Base-by-base conservation (phyloP, 495 filamentous ascomycete genomes). In the Xylaria scruposa region DNA sequence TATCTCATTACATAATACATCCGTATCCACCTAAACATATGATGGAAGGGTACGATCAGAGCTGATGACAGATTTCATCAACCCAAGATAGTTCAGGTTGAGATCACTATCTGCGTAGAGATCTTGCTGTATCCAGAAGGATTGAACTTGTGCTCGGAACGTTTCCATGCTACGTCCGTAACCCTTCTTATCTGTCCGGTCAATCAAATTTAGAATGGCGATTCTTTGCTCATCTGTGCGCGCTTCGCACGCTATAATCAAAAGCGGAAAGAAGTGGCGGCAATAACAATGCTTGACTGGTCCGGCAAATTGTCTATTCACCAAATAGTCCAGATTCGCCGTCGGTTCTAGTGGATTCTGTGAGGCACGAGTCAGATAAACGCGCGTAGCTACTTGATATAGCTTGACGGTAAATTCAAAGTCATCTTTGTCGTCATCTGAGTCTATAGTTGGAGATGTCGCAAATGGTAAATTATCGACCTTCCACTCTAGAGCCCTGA, bases 201-300 rank as follows among this genome's bases (percentile, higher is more conserved):
- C 73, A 33, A 77, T 75, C 53, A 77, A 47, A 70, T 66, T 70
- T 9, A 79, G 51, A 42, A 78, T 74, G 21, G 65, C 68, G 15
- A 47, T 47, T 54, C 76, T 73, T 58, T 72, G 74, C 31, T 68
- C 72, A 24, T 78, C 76, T 4, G 66, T 74, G 31, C 72, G 74
- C 60, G 76, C 74, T 56, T 78, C 76, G 68, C 74, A 76, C 68
- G 68, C 63, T 29, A 78, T 58, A 51, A 78, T 73, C 38, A 79
- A 72, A 31, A 78, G 59, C 6, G 77, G 77, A 58, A 75, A 53
- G 61, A 64, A 70, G 44, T 66, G 54, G 36, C 62, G 56, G 56
- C 60, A 69, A 36, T 67, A 42, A 19, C 65, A 67, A 10, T 17
- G 10, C 47, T 31, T 49, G 13, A 67, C 65, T 3, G 65, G 65